A percentile compares a stretch with the other conserved stretches of the same genome.
phyloP scores from a whole-genome alignment of 345 rosid species.

The Noccaea bulbosa region DNA sequence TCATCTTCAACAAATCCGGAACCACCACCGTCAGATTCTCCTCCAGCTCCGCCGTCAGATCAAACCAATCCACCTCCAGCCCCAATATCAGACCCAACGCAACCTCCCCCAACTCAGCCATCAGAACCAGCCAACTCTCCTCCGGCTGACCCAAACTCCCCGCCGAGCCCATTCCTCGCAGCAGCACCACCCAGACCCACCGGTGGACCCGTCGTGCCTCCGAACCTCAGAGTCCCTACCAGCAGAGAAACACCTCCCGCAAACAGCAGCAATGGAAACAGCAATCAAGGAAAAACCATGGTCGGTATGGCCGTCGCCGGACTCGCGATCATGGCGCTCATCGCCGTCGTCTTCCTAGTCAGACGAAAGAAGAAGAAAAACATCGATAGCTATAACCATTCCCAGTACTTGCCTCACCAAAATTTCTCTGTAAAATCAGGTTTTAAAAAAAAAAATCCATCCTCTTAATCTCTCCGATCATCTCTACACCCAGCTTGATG shows the following conservation, averaged over 20 bases:
- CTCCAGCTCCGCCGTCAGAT: constrained; percentile 39
- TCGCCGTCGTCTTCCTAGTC: constrained; percentile 49
- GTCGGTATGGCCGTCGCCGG: constrained; percentile 55
- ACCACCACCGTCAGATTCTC: constrained; percentile 19
- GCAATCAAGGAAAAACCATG: constrained; percentile 23
- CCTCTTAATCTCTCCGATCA: not conserved
- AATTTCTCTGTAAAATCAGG: constrained; percentile 60
- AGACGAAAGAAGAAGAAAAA: constrained; percentile 53
- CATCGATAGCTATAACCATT: constrained; percentile 32
- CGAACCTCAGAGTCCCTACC: constrained; percentile 34
- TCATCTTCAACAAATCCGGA: constrained; percentile 27
- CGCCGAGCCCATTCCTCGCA: constrained; percentile 11
- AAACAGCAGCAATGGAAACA: constrained; percentile 14
- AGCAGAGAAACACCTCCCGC: constrained; percentile 18
- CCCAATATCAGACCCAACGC: constrained; percentile 43
- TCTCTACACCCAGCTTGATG: not conserved
- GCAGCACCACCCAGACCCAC: constrained; percentile 20
- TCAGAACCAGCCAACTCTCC: constrained; percentile 31
- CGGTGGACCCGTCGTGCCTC: constrained; percentile 16
- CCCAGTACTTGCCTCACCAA: constrained; percentile 55
- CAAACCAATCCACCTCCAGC: constrained; percentile 31
- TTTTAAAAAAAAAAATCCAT: constrained; percentile 46
- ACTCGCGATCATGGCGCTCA: constrained; percentile 50
- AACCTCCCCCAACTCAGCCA: constrained; percentile 36
- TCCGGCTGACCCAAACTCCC: constrained; percentile 19